These are phyloP conservation scores for Chiua virens DNA, from an alignment of 768 basidiomycete species.

Conservation along the genomic window DNA sequence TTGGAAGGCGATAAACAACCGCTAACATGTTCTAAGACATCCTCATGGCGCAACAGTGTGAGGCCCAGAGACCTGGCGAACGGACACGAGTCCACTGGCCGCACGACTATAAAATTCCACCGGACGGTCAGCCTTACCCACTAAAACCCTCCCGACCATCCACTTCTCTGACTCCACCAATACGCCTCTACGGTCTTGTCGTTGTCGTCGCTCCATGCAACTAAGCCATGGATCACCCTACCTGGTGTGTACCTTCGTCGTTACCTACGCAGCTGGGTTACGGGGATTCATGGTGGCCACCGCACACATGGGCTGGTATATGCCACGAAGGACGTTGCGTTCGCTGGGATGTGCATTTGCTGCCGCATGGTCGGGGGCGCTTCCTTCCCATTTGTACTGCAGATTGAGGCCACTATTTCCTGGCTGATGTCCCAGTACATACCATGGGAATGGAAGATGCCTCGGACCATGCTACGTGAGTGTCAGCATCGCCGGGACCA, in stretches of 20 bases:
- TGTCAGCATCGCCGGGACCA: slow-evolving; percentile 26
- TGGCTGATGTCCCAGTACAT: slow-evolving; percentile 39
- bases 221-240: neutral
- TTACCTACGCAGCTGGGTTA: slow-evolving; percentile 14
- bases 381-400: slow-evolving; percentile 39
- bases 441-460: slow-evolving; percentile 61
- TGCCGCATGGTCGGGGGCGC: slow-evolving; percentile 36
- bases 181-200: neutral
- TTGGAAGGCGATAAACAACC: slow-evolving; percentile 23
- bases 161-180: slow-evolving; percentile 5
- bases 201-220: neutral
- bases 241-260: slow-evolving; percentile 17
- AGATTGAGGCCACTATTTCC: slow-evolving; percentile 30
- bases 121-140: slow-evolving; percentile 15
- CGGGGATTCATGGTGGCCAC: slow-evolving; percentile 5
- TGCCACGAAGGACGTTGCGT: slow-evolving; percentile 15
- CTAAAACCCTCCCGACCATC: slow-evolving; percentile 4
- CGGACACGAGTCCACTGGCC: slow-evolving; percentile 16
- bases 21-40: slow-evolving; percentile 15
- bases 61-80: slow-evolving; percentile 9
- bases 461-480: slow-evolving; percentile 36
- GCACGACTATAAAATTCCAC: slow-evolving; percentile 27
- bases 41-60: slow-evolving; percentile 22
- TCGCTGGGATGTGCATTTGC: slow-evolving; percentile 22
- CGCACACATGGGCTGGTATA: neutral